Base-by-base conservation (phyloP, 768 basidiomycete species). In the Boletus sp. region DNA sequence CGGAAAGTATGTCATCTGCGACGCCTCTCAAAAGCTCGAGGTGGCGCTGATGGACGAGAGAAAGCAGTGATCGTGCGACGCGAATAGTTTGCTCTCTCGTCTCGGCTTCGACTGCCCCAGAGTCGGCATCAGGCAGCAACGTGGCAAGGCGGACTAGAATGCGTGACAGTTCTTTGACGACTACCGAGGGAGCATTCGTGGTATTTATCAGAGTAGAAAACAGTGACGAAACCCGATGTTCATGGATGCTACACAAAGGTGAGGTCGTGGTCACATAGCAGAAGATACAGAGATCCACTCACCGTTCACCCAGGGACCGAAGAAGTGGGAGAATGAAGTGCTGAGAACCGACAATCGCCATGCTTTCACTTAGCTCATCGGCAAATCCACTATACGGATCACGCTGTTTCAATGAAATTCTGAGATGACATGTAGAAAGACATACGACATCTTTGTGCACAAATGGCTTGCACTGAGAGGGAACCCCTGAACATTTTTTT, bases 41-140 rank as follows among this genome's bases (percentile, higher is more conserved):
- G 63, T 89, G 77, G 18, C 88, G 83, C 62, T 92, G 92, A 51
- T 88, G 81, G 11, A 92, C 68, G 28, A 75, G 73, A 9, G 79
- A 76, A 37, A 94, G 75, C 0, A 90, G 64, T 11, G 68, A 61
- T 4, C 72, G 68, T 30, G 67, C 68, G 10, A 39, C 57, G 12
- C 52, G 49, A 39, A 42, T 28, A 0, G 17, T 55, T 18, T 64
- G 40, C 9, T 58, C 60, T 44, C 46, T 58, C 11, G 12, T 54
- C 30, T 53, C 61, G 8, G n/a, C 17, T 36, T 58, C 52, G 8
- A 29, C 28, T 14, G 39, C 29, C 10, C 17, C 62, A 37, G 41
- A 44, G 30, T 57, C 35, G 0, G 18, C 47, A 20, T 57, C 41
- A 7, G 20, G n/a, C 15, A 56, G 41, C n/a, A 48, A 56, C 15